Base-by-base conservation (phyloP, 1,139 yeast species). In the Magnusiomyces sp. region DNA sequence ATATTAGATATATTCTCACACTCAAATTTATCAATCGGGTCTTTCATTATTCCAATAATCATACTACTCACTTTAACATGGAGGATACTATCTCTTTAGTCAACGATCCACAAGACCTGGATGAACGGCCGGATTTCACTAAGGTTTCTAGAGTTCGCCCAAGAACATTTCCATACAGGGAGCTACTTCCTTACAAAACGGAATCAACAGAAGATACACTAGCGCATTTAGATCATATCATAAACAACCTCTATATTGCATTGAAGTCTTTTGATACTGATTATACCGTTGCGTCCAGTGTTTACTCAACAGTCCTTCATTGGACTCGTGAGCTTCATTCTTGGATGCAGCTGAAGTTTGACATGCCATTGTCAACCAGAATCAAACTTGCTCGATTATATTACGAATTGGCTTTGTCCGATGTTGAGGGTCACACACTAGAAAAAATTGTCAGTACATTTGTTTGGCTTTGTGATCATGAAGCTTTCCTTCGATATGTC, bases 241-340 rank as follows among this genome's bases (percentile, higher is more conserved):
- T 89, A 34, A 76, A 83, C 2, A 89, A 88, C 65, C 68, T 92
- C 27, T 87, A 87, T 64, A 78, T 87, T 52, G 88, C 96, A 11
- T 76, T 88, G 51, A 74, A 79, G 56, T 80, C 95, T 3, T 70
- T 82, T 56, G 96, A 89, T 64, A 71, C 87, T 20, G 83, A 81
- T 59, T 95, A 95, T 0, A 71, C 80, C 10, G 71, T 87, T 32
- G 76, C 85, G 1, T 78, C 87, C 6, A 85, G 94, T 1, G 81
- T 92, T 0, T 82, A 85, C 4, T 80, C 85, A 9, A 77, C 83
- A 41, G 83, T 87, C 9, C 76, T 83, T 50, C 87, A 85, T 54
- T 90, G 97, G 96, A 85, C 97, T 0, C 82, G 86, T 52, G 97
- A 89, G 63, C 73, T 92, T 55, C 75, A 81, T 51, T 82, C 85